Evolutionary conservation across 202 grass and related monocot genomes (phyloP).

Genomic region (Schoenoplectus triqueter): DNA sequence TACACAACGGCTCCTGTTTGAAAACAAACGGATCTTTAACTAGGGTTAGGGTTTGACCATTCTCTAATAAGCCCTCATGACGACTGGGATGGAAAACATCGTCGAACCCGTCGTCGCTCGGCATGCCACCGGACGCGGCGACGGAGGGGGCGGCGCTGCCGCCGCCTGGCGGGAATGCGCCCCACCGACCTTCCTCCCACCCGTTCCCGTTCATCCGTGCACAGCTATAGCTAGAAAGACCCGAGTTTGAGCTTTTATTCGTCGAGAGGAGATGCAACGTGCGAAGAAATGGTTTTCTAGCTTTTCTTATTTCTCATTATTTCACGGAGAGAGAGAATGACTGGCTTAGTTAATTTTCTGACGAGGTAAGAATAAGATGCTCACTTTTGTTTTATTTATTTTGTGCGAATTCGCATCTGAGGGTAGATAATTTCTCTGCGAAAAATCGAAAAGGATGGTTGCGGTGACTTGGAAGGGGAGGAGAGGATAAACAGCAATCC

Average conservation of each 20-base stretch:
- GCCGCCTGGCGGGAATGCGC: conserved; percentile 3
- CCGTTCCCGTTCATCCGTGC: conserved; percentile 39
- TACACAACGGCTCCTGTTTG: background rate
- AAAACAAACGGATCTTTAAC: conserved; percentile 7
- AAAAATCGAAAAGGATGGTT: conserved; percentile 15
- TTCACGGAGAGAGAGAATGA: background rate
- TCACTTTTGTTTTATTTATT: background rate
- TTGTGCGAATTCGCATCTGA: background rate
- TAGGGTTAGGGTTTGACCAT: conserved; percentile 29
- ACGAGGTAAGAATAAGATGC: background rate
- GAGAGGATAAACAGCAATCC: background rate
- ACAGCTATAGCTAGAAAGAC: background rate
- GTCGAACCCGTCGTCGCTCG: conserved; percentile 28
- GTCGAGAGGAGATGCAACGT: conserved; percentile 15
- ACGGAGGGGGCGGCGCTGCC: background rate
- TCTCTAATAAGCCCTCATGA: conserved; percentile 44
- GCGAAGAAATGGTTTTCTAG: conserved; percentile 17
- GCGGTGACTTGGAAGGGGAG: conserved; percentile 6
- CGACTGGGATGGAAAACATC: conserved; percentile 47
- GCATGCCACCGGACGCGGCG: conserved; percentile 1
- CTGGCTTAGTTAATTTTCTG: background rate
- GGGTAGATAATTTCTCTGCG: background rate
- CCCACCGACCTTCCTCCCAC: conserved; percentile 36
- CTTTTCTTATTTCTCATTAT: too few species aligned
- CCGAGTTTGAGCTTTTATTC: conserved; percentile 13